These are phyloP conservation scores for Apiospora pterosperma DNA, from an alignment of 2,329 filamentous ascomycete species.

Conservation along the genomic window DNA sequence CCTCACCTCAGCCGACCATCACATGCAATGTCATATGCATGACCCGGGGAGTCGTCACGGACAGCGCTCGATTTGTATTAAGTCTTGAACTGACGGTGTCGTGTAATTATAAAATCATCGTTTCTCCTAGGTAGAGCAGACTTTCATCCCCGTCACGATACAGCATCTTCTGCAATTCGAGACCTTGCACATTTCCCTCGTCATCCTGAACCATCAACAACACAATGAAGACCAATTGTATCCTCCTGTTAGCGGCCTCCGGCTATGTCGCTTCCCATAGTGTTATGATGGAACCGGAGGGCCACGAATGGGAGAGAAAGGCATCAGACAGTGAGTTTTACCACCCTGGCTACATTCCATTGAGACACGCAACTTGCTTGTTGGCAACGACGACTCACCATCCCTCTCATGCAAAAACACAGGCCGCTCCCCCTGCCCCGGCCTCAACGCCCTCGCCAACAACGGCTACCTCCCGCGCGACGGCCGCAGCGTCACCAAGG, in stretches of 20 bases:
- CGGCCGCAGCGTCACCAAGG: slow-evolving; percentile 26
- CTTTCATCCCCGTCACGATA: background rate
- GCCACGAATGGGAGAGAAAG: background rate
- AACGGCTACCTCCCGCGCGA: slow-evolving; percentile 45
- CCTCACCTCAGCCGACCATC: background rate
- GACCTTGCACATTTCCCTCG: background rate
- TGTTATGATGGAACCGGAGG: background rate
- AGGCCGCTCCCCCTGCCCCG: slow-evolving; percentile 38
- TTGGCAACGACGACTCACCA: background rate
- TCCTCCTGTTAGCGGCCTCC: background rate
- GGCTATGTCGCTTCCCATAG: background rate
- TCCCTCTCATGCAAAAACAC: too few species aligned
- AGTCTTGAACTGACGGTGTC: background rate
- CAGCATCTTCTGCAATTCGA: background rate
- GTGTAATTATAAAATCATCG: background rate
- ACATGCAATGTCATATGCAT: too few species aligned
- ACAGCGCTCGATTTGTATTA: background rate
- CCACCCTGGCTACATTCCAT: background rate
- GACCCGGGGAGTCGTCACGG: background rate
- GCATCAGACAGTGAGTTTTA: background rate
- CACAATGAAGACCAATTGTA: background rate
- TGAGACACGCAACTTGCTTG: background rate
- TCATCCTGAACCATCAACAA: background rate
- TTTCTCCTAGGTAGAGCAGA: background rate
- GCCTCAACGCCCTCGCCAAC: slow-evolving; percentile 49